phyloP scores from a whole-genome alignment of 108 stramenopile species.

The Seminavis robusta region DNA sequence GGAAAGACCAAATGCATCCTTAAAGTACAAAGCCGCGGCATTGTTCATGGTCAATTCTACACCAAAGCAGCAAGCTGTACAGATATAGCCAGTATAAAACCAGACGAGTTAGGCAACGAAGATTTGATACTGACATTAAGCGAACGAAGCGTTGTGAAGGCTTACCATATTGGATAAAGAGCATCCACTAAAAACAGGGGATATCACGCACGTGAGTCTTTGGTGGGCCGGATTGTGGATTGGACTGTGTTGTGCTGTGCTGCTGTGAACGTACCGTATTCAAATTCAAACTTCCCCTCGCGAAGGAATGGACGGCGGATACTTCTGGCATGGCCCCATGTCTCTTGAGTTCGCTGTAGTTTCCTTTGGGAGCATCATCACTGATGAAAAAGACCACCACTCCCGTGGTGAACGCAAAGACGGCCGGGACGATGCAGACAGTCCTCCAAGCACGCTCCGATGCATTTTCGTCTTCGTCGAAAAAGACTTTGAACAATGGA shows the following conservation, averaged over 20 bases:
- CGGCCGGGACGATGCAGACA: conserved; percentile 76
- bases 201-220: no score
- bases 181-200: no score
- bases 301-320: conserved; percentile 64
- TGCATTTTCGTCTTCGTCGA: conserved; percentile 60
- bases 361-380: conserved; percentile 89
- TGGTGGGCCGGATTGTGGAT: no score
- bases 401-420: conserved; percentile 49
- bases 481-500: conserved; percentile 65
- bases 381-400: conserved; percentile 44
- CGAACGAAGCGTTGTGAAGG: no score
- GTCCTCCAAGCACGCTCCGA: conserved; percentile 81
- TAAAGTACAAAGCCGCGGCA: conserved; percentile 83
- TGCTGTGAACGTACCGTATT: no score
- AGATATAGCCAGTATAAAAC: no score
- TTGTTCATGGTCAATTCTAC: conserved; percentile 92
- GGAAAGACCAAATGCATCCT: conserved; percentile 59
- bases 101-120: no score
- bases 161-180: conserved; percentile 89
- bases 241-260: no score
- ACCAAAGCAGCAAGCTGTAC: conserved; percentile 90
- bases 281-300: conserved; percentile 63
- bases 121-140: no score
- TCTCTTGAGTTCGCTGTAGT: conserved; percentile 76
- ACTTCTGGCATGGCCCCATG: conserved; percentile 74